phyloP scores from a whole-genome alignment of 495 filamentous ascomycete genomes.

The Cercophora newfieldiana region DNA sequence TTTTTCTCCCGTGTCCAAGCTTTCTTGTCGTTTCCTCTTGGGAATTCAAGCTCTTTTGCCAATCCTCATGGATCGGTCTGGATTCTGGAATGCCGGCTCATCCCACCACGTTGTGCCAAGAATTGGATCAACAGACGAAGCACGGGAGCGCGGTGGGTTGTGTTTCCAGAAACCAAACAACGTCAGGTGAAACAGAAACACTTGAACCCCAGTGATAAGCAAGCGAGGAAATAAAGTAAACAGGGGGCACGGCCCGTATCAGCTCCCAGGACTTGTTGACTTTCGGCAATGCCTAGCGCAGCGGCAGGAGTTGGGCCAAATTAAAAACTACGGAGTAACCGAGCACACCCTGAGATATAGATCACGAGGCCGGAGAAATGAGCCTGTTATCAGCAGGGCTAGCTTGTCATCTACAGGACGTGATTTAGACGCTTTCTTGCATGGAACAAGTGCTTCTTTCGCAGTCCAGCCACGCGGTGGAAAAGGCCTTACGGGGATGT shows the following conservation, averaged over 20 bases:
- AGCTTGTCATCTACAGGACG: neutral
- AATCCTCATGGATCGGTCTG: neutral
- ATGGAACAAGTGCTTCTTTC: too few species aligned
- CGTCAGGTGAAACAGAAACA: slow-evolving; percentile 5
- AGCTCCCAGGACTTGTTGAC: neutral
- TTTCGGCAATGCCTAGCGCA: slow-evolving; percentile 4
- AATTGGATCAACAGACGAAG: too few species aligned
- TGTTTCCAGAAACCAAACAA: slow-evolving; percentile 12
- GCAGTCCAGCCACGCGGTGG: too few species aligned
- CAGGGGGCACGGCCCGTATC: slow-evolving; percentile 5
- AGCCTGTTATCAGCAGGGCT: neutral
- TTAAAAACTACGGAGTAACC: neutral
- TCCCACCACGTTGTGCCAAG: neutral
- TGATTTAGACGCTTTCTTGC: too few species aligned
- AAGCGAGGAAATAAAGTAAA: neutral
- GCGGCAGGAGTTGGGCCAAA: neutral
- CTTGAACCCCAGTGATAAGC: neutral
- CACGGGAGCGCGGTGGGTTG: neutral
- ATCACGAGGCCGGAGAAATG: neutral
- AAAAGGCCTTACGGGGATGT: too few species aligned
- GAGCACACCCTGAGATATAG: neutral
- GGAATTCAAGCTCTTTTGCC: slow-evolving; percentile 6
- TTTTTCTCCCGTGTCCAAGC: slow-evolving; percentile 11
- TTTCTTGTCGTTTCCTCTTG: neutral
- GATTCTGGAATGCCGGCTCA: neutral